These are phyloP conservation scores for Fraxinus nigra DNA, from an alignment of 305 asterid genomes.

Conservation along the genomic window DNA sequence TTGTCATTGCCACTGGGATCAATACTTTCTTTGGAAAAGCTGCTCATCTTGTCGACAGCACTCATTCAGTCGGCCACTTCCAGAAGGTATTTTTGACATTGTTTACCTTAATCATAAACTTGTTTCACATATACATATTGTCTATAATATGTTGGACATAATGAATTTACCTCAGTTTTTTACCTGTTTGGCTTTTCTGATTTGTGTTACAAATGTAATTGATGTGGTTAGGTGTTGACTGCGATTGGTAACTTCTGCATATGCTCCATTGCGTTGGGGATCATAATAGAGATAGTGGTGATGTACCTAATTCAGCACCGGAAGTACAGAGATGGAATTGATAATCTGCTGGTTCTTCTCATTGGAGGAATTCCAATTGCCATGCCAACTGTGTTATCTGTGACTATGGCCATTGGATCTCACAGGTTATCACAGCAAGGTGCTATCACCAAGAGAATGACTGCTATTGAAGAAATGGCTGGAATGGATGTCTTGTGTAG, in stretches of 20 bases:
- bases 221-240: conserved; percentile 57
- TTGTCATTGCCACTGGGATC: conserved; percentile 90
- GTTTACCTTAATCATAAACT: background rate
- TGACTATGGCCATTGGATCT: conserved; percentile 95
- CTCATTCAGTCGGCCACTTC: conserved; percentile 86
- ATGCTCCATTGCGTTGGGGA: conserved; percentile 73
- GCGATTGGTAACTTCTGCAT: conserved; percentile 96
- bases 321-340: conserved; percentile 75
- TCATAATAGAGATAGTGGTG: conserved; percentile 65
- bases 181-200: background rate
- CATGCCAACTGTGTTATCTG: conserved; percentile 84
- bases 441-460: conserved; percentile 79
- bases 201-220: background rate
- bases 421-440: conserved; percentile 86
- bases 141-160: background rate
- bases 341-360: conserved; percentile 76
- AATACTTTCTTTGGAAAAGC: conserved; percentile 92
- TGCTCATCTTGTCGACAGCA: conserved; percentile 91
- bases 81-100: conserved; percentile 50
- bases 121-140: background rate
- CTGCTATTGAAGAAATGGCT: conserved; percentile 65
- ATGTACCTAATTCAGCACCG: conserved; percentile 89
- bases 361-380: conserved; percentile 95
- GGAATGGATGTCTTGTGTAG: conserved; percentile 60
- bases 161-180: background rate